These are phyloP conservation scores for Exophiala sideris DNA, from an alignment of 2,329 filamentous ascomycete genomes.

Conservation along the genomic window DNA sequence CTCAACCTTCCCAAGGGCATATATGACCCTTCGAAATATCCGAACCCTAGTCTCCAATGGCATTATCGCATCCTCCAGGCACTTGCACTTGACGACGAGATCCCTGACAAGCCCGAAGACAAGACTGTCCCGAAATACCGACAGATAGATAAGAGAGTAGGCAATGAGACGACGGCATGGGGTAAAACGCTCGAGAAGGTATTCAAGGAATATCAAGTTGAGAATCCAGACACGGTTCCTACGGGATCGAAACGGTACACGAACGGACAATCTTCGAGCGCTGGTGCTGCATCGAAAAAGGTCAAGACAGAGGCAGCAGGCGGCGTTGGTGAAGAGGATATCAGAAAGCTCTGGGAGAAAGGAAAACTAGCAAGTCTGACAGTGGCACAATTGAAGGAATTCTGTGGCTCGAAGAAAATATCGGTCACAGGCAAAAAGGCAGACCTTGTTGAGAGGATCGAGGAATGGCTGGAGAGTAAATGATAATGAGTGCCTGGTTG, in stretches of 20 bases:
- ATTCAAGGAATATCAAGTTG: constrained; percentile 43
- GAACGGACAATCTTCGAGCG: constrained; percentile 19
- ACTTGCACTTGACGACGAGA: constrained; percentile 84
- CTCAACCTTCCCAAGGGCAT: constrained; percentile 80
- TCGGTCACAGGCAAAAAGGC: constrained; percentile 47
- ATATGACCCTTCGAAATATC: constrained; percentile 83
- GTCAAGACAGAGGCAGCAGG: constrained; percentile 40
- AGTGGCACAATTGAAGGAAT: constrained; percentile 46
- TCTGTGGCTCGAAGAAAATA: constrained; percentile 43
- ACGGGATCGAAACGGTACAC: constrained; percentile 48
- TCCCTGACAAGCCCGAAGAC: constrained; percentile 71
- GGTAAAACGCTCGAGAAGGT: constrained; percentile 64
- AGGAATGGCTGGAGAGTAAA: constrained; percentile 47
- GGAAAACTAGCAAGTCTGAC: constrained; percentile 47
- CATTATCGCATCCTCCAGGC: constrained; percentile 94
- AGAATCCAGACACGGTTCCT: constrained; percentile 39
- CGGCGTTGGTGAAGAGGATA: constrained; percentile 34
- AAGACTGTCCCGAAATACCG: constrained; percentile 78
- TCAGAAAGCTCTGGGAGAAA: constrained; percentile 41
- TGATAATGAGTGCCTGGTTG: constrained; percentile 19
- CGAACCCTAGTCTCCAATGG: constrained; percentile 92
- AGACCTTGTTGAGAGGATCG: constrained; percentile 50
- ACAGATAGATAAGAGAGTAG: constrained; percentile 86
- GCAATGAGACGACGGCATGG: constrained; percentile 75
- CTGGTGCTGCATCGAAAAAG: constrained; percentile 47